phyloP scores from a whole-genome alignment of 2,329 filamentous ascomycete genomes.

The Arachnopeziza araneosa region DNA sequence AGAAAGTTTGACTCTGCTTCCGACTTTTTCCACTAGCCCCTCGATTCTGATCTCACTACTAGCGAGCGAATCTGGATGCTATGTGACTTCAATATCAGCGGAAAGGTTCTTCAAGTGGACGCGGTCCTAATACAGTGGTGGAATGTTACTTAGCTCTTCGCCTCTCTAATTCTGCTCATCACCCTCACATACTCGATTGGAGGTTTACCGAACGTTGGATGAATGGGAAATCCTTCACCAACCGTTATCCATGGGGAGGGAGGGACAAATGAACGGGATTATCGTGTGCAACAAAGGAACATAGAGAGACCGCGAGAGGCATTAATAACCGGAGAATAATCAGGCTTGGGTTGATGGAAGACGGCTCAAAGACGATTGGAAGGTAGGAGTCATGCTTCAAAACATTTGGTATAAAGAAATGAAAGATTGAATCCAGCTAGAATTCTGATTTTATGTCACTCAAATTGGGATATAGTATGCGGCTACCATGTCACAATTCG shows the following conservation, averaged over 20 bases:
- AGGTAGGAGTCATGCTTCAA: not conserved
- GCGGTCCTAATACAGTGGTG: constrained; percentile 3
- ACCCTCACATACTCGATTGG: not conserved
- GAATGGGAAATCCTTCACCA: constrained; percentile 6
- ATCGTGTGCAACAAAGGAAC: constrained; percentile 3
- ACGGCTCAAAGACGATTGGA: not conserved
- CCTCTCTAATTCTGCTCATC: not conserved
- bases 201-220: constrained; percentile 3
- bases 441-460: too few relatives aligned
- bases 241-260: constrained; percentile 4
- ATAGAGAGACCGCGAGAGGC: not conserved
- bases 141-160: constrained; percentile 5
- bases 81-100: constrained; percentile 8
- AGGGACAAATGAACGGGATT: constrained; percentile 7
- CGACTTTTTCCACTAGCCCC: constrained; percentile 3
- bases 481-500: too few relatives aligned
- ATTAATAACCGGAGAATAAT: not conserved
- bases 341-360: not conserved
- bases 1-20: constrained; percentile 1
- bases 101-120: constrained; percentile 2
- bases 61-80: not conserved
- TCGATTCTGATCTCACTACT: constrained; percentile 3
- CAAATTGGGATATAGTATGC: too few relatives aligned
- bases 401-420: not conserved
- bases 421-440: too few relatives aligned